A percentile compares a stretch with the other conserved stretches of the same genome.
phyloP scores from a whole-genome alignment of 2,329 filamentous ascomycete species.

The Paraconiothyrium sp. region DNA sequence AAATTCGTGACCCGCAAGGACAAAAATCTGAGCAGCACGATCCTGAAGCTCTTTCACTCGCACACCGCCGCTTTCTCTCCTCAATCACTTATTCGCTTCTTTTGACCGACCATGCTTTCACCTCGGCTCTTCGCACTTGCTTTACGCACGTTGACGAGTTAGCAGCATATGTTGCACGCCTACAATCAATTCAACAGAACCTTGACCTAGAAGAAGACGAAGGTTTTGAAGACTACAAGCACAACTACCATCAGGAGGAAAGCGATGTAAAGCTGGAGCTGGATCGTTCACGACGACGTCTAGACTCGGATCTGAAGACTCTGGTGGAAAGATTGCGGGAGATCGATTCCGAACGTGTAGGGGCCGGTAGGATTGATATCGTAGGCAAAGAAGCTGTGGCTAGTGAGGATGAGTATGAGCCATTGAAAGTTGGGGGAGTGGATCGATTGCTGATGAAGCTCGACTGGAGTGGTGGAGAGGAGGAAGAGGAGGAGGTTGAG shows the following conservation, averaged over 20 bases:
- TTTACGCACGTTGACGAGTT: conserved; percentile 83
- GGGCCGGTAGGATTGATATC: conserved; percentile 30
- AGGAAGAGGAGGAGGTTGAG: conserved; percentile 38
- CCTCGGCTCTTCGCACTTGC: conserved; percentile 70
- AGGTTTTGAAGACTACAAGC: conserved; percentile 71
- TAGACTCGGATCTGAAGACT: conserved; percentile 74
- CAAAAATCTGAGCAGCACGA: conserved; percentile 66
- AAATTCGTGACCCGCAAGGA: conserved; percentile 13
- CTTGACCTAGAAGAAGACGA: conserved; percentile 84
- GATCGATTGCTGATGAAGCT: conserved; percentile 92
- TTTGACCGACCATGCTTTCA: conserved; percentile 71
- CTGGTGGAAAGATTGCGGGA: conserved; percentile 65
- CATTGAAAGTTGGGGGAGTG: conserved; percentile 78
- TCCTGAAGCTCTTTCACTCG: conserved; percentile 82
- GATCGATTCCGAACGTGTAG: conserved; percentile 65
- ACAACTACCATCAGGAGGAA: conserved; percentile 73
- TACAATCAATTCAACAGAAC: conserved; percentile 79
- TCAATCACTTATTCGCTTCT: conserved; percentile 73
- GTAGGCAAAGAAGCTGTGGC: conserved; percentile 19
- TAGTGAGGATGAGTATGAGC: conserved; percentile 68
- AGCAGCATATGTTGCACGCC: conserved; percentile 76
- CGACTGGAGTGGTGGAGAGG: conserved; percentile 64
- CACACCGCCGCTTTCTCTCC: conserved; percentile 79
- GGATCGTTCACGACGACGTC: conserved; percentile 67
- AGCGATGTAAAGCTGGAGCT: conserved; percentile 72